Evolutionary conservation across 2,329 filamentous ascomycete species (phyloP).

Genomic region (Neocatenulostroma microsporum): DNA sequence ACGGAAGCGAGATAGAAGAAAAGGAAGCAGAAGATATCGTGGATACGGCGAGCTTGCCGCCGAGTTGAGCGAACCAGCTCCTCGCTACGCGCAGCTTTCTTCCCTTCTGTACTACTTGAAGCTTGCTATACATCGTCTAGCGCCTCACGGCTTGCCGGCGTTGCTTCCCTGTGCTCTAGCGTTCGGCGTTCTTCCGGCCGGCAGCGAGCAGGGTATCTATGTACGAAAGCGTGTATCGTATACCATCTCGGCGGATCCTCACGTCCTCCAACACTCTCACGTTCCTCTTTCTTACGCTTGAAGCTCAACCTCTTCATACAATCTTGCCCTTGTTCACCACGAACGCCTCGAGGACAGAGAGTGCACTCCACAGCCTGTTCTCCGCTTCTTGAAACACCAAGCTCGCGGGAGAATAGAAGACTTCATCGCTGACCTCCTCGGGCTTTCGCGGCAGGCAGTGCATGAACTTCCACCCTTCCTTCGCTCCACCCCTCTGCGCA

Average conservation of each 20-base stretch:
- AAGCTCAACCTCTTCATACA: slow-evolving; percentile 5
- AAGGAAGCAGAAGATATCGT: slow-evolving; percentile 95
- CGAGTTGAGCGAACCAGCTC: slow-evolving; percentile 55
- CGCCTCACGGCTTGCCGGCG: neutral
- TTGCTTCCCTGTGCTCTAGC: neutral
- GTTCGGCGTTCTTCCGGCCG: slow-evolving; percentile 3
- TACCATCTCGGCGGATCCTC: too few species aligned
- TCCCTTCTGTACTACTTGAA: neutral
- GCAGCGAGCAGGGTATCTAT: too few species aligned
- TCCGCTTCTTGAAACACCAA: slow-evolving; percentile 92
- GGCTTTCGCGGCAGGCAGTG: slow-evolving; percentile 88
- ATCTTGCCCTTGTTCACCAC: slow-evolving; percentile 91
- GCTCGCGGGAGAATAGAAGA: slow-evolving; percentile 80
- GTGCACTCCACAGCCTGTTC: slow-evolving; percentile 86
- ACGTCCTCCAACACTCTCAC: too few species aligned
- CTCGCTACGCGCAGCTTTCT: neutral
- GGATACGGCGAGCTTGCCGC: slow-evolving; percentile 86
- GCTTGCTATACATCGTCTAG: too few species aligned
- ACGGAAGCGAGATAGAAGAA: slow-evolving; percentile 62
- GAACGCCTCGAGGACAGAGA: slow-evolving; percentile 75
- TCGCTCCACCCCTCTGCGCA: slow-evolving; percentile 75
- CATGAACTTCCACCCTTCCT: slow-evolving; percentile 93
- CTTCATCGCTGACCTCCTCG: slow-evolving; percentile 89
- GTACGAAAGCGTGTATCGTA: neutral
- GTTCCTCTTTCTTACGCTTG: too few species aligned